Base-by-base conservation (phyloP, 2,329 filamentous ascomycete genomes). In the Trichoderma oligosporum region DNA sequence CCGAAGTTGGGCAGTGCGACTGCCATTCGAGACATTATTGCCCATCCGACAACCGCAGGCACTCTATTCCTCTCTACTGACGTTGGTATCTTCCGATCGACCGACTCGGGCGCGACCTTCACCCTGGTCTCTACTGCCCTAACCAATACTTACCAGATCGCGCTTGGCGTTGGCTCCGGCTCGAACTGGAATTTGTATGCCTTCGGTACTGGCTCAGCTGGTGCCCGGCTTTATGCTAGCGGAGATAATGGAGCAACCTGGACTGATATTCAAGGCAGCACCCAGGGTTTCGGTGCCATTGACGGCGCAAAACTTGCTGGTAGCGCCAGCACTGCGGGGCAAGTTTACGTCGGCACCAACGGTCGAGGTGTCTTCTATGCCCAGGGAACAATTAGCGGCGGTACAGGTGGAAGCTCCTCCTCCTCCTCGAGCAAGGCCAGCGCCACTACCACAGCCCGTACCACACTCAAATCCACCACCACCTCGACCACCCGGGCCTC, bases 101-200 rank as follows among this genome's bases (percentile, higher is more conserved):
- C 39, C 12, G 51, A 54, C 22, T 44, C 51, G 31, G 51, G 51
- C 6, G 27, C 51, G 8, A 54, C 51, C 1, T 54, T 54, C 14
- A 36, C 39, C 4, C 39, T 36, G 4, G 31, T 45, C 4, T 54
- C 39, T 14, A 45, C 39, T 2, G 11, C 39, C 11, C 2, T 54
- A 2, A 54, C 51, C 5, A 45, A 45, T 20, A 42, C 39, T n/a
- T 54, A 54, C 20, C 51, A 54, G 29, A 54, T 54, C 16, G 39
- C 51, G 11, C 51, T 54, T 14, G 51, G 51, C 5, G 29, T 45
- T 18, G 51, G 51, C 11, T 54, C 51, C 1, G 39, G 39, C 22
- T 54, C 51, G 7, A 54, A 54, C 39, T 54, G 51, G 51, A 54
- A 54, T 4, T 22, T 54, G 2, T 54, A 54, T 27, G 51, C 51